Base-by-base conservation (phyloP, 2,329 filamentous ascomycete genomes). In the Xylariaceae sp. region DNA sequence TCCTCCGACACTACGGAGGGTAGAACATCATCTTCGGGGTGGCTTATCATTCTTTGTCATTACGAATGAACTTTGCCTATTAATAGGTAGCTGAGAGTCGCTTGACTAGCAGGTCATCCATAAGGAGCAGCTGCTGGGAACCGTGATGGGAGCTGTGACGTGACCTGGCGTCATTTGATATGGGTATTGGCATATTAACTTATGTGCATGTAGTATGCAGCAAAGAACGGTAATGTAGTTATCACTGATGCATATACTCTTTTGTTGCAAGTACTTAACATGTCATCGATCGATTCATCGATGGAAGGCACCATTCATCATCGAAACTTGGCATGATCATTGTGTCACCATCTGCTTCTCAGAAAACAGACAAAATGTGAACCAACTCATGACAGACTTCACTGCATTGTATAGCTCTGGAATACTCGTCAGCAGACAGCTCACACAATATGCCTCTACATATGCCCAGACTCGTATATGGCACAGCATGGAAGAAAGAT, bases 401-500 rank as follows among this genome's bases (percentile, higher is more conserved):
- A 23, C 47, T 49, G n/a, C 17, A 34, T 51, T 30, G 41, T 55
- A 44, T 35, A 52, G 48, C 15, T 17, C 13, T 18, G 7, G 13
- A 39, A 35, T 45, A 47, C 50, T 5, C 34, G 1, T 30, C 23
- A 1, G 23, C 4, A 30, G 37, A 41, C 8, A 1, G 37, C 37
- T 9, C 37, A 41, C 49, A 23, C 65, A 11, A 62, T 51, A 73
- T 72, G 15, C 50, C 47, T n/a, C 61, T 63, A 48, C 70, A 67
- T 13, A 78, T 83, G 65, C 82, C 82, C 4, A 79, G 76, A 62
- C 75, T 86, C 35, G 68, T 94, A 63, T 94, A 94, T 72, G 90
- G 90, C 55, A 93, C 90, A 2, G 90, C 90, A n/a, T 93, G 90
- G 89, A 94, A 94, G 73, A 87, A 88, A 68, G 84, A 87, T 0